These are phyloP conservation scores for Saccharomyces hybrid DNA, from an alignment of 1,139 yeast species.

Conservation along the genomic window DNA sequence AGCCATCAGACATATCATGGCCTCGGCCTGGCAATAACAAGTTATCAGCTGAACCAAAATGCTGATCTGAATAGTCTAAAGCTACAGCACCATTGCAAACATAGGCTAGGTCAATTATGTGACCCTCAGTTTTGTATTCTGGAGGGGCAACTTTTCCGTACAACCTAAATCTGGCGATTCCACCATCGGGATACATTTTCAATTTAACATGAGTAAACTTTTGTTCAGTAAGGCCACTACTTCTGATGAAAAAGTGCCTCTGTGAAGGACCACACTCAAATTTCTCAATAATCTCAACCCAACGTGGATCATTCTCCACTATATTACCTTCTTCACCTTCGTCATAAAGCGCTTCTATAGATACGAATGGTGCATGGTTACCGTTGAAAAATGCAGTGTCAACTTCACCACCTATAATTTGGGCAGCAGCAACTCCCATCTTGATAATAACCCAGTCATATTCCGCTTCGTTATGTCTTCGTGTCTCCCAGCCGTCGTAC, in stretches of 20 bases:
- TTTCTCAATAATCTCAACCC: slow-evolving; percentile 66
- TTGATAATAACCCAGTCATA: slow-evolving; percentile 81
- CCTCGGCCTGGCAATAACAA: slow-evolving; percentile 89
- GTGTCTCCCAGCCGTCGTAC: slow-evolving; percentile 98
- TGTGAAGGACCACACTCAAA: slow-evolving; percentile 83
- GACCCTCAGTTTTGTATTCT: slow-evolving; percentile 23
- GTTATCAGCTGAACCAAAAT: slow-evolving; percentile 86
- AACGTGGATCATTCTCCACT: slow-evolving; percentile 36
- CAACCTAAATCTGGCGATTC: slow-evolving; percentile 86
- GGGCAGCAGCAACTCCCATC: slow-evolving; percentile 79
- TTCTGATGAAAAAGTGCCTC: slow-evolving; percentile 68
- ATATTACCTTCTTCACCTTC: slow-evolving; percentile 19
- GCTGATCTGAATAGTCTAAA: slow-evolving; percentile 76
- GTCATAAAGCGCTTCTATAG: slow-evolving; percentile 65
- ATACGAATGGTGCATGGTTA: slow-evolving; percentile 83
- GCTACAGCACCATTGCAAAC: slow-evolving; percentile 88
- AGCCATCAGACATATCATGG: slow-evolving; percentile 92
- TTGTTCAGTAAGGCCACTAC: slow-evolving; percentile 44
- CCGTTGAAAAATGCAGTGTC: slow-evolving; percentile 93
- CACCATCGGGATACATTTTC: slow-evolving; percentile 95
- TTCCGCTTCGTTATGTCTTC: slow-evolving; percentile 78
- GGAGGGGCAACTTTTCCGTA: slow-evolving; percentile 72
- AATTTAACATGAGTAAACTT: slow-evolving; percentile 73
- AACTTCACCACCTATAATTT: slow-evolving; percentile 71
- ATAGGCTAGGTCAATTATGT: slow-evolving; percentile 61